A percentile compares a stretch with the other conserved stretches of the same genome.
Evolutionary conservation across 805 yeast species (phyloP).

Genomic region (Cyberlindnera subsufficiens): DNA sequence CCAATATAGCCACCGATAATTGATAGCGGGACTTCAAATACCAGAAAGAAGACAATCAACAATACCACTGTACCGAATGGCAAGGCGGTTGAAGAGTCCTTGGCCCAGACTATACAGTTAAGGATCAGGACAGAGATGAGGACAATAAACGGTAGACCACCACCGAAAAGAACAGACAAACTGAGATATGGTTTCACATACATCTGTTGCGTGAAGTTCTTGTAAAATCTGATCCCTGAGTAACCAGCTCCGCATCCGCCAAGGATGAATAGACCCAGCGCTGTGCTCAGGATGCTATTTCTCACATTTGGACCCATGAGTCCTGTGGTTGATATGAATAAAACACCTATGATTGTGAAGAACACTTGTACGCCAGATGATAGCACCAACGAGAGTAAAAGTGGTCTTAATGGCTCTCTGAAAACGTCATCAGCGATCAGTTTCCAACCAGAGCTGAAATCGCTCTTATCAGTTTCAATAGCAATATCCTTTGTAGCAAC

Average conservation of each 20-base stretch:
- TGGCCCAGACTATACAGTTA: constrained; percentile 70
- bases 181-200: constrained; percentile 4
- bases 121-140: constrained; percentile 46
- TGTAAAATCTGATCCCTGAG: constrained; percentile 58
- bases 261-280: constrained; percentile 52
- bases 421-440: constrained; percentile 47
- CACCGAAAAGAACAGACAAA: constrained; percentile 41
- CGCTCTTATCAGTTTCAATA: constrained; percentile 22
- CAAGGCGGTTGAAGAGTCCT: constrained; percentile 66
- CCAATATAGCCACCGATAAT: constrained; percentile 61
- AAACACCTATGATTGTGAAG: constrained; percentile 58
- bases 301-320: constrained; percentile 59
- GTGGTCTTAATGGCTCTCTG: constrained; percentile 42
- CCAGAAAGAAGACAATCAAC: constrained; percentile 50
- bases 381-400: constrained; percentile 48
- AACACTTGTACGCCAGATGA: constrained; percentile 74
- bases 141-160: constrained; percentile 40
- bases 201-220: constrained; percentile 39
- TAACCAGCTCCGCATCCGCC: constrained; percentile 77
- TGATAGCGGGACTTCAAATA: constrained; percentile 72
- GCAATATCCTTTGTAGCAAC: constrained; percentile 19
- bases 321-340: constrained; percentile 51
- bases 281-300: constrained; percentile 59
- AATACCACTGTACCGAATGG: constrained; percentile 73
- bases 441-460: constrained; percentile 45